A percentile compares a stretch with the other conserved stretches of the same genome.
Conservation (phyloP, 2,329 filamentous ascomycete species). For the Alternaria gaisen region DNA sequence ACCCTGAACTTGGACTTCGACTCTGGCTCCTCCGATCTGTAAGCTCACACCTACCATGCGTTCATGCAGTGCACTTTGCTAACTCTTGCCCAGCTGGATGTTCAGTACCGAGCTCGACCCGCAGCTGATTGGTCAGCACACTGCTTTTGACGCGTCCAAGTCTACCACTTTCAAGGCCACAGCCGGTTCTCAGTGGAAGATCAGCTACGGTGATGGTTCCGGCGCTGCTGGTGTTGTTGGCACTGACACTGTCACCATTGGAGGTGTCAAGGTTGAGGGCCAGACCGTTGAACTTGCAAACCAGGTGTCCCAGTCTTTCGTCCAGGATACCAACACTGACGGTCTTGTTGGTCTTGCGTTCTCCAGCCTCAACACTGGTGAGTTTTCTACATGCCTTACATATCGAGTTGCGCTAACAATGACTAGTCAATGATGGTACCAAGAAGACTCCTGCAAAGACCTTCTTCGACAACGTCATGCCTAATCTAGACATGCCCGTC, state of each 20-base stretch:
- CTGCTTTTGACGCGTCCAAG: constrained; percentile 63
- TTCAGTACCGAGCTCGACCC: constrained; percentile 69
- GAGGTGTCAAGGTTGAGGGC: constrained; percentile 66
- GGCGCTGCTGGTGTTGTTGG: constrained; percentile 71
- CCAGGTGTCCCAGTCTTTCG: constrained; percentile 65
- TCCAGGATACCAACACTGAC: constrained; percentile 67
- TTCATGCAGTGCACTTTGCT: constrained; percentile 12
- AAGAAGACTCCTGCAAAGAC: constrained; percentile 71
- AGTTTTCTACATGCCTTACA: constrained; percentile 48
- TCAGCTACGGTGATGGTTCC: constrained; percentile 75
- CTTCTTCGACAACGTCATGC: constrained; percentile 75
- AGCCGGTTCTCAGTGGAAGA: constrained; percentile 65
- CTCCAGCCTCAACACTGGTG: constrained; percentile 67
- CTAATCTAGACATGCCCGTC: constrained; percentile 68
- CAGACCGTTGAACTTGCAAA: constrained; percentile 76
- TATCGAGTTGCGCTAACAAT: constrained; percentile 13
- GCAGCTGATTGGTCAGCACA: constrained; percentile 60
- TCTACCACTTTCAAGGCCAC: constrained; percentile 62
- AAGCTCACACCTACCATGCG: constrained; percentile 36
- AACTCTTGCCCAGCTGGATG: constrained; percentile 64
- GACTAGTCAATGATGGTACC: constrained; percentile 54
- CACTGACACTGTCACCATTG: constrained; percentile 72
- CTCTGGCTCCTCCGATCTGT: constrained; percentile 77
- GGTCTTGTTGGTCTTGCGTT: constrained; percentile 77
- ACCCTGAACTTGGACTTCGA: constrained; percentile 75